Evolutionary conservation across 2,329 filamentous ascomycete species (phyloP), one percentile per base, ranked within the genome.

Genomic region (Lachnellula willkommii): DNA sequence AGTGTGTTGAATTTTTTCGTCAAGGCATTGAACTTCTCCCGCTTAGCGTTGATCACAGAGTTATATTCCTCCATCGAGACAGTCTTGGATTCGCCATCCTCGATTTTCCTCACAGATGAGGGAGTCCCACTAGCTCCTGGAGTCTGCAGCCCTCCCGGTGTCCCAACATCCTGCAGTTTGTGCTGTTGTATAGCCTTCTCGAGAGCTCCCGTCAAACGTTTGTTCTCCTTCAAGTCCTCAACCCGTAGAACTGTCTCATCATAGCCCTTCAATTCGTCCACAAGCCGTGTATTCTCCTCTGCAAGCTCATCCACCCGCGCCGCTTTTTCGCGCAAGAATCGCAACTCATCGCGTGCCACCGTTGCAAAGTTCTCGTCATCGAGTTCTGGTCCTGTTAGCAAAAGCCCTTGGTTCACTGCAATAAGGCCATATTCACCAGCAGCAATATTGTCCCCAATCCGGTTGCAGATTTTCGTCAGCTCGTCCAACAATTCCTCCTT

Each of bases 171-270:
- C 17, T 55, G 42, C 14, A 47, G 26, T 45, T 45, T 45, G 15
- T 20, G 42, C 55, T 50, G 52, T 50, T 53, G 46, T 5, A 59
- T 17, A 3, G 55, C 50, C 28, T 60, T 51, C 24, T 63, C 40
- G 2, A 65, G 48, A 43, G 60, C 60, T 26, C 32, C 46, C 3
- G 54, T 52, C 12, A 66, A 53, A 9, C 57, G 57, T 39, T 63
- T 59, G 49, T 67, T 66, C 50, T 68, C 63, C 52, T 57, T 56
- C 24, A 66, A 35, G 11, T 49, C 53, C 14, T 59, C 58, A 5
- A 62, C 52, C 20, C 51, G 52, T n/a, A 36, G 42, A 40, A 45
- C 50, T 40, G 56, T 51, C 36, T 37, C 54, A 46, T 54, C 57
- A 14, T 47, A 52, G 49, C 52, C 56, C 43, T 61, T 55, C 24